Evolutionary conservation across 805 yeast species (phyloP), one percentile per base, ranked within the genome.

Genomic region (Kockiozyma suomiensis): DNA sequence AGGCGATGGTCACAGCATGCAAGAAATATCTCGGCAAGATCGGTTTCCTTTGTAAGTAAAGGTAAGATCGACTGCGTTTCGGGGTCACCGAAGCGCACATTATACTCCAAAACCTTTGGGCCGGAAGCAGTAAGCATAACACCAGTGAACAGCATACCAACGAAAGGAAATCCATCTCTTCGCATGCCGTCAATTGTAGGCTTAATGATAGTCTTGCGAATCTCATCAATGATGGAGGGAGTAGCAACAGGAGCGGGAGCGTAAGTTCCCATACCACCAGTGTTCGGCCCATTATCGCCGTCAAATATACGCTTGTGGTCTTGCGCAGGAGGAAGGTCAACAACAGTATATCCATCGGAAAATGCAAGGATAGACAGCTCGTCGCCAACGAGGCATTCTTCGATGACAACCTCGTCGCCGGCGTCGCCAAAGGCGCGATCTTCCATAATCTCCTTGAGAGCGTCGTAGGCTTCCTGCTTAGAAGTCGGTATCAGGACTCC

Each of bases 221-320:
- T 91, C 74, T 85, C 79, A 62, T 80, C 77, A 69, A 92, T 75
- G 38, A 94, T 73, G 25, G 81, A 79, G 1, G 90, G 85, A 19
- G 97, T 90, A 19, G 96, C 98, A 64, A 90, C 80, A 58, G 99
- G 99, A 10, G 98, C 96, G 33, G 99, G 99, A 6, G 98, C 94
- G 72, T 94, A 94, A 6, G 98, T 96, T 66, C 99, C 99, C 99
- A 94, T 94, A 65, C 99, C 99, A 68, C 99, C 99, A 40, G 99
- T 94, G 78, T 94, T 94, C 64, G 93, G 81, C 26, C 99, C 99
- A 41, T 85, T 79, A 74, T 94, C 99, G 62, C 92, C 92, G 70
- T 96, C 90, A 57, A 96, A 96, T 68, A 88, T 82, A 74, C 99
- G 86, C 79, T 94, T 94, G 78, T 94, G 99, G 73, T 94, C 99